Evolutionary conservation across 345 rosid genomes (phyloP), one percentile per base, ranked within the genome.

Genomic region (Lagerstroemia speciosa): DNA sequence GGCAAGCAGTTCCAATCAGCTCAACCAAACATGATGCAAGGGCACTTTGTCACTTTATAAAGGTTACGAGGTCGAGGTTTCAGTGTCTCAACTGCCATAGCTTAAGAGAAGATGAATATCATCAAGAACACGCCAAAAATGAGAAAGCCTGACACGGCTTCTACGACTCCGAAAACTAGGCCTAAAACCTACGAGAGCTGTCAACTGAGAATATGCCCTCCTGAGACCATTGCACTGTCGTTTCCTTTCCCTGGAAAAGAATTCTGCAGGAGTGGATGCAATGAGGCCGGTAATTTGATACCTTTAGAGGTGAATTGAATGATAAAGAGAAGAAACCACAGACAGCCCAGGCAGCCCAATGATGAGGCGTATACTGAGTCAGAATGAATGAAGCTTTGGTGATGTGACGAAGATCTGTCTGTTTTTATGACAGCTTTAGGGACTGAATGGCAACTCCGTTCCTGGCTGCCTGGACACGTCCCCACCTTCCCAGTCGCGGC

Each of bases 401-500:
- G 65, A 14, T 24, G 37, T 48, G 36, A 33, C 38, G 53, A 27
- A 26, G 62, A 20, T 48, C 62, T 63, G 30, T 36, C 38, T 69
- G 6, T 27, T 27, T 58, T 77, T 80, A 87, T 19, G 84, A 77
- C 72, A 83, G 83, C 75, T 82, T 83, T 38, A 95, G 71, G 41
- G 79, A 79, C 61, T 87, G 99, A 67, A 95, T 65, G n/a, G 84
- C 82, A 16, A 95, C 96, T 3, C 99, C 97, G 70, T 92, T 92
- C 67, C 67, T 80, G 2, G 96, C 97, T 50, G 78, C 71, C 2
- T 84, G 76, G 69, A 72, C 46, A 36, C 71, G 76, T 14, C 93
- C 97, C 98, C 98, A 95, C 78, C 98, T 83, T 77, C 99, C 99
- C 10, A 95, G 84, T 22, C 97, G 89, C 1, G 97, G 92, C 76